Evolutionary conservation across 768 basidiomycete species (phyloP).

Genomic region (Infundibulicybe gibba): DNA sequence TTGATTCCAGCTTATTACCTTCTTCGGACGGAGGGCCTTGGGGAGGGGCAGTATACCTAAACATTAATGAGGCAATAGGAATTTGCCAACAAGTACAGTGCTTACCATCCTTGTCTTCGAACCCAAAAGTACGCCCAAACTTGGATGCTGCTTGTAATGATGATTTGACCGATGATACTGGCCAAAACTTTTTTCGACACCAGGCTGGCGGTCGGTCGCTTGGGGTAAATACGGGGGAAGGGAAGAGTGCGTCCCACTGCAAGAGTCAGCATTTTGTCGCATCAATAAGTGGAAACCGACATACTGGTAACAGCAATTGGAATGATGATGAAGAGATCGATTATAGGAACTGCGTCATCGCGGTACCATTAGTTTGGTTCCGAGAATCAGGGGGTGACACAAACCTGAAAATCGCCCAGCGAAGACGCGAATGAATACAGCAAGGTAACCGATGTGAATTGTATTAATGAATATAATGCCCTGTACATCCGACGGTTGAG

Average conservation of each 20-base stretch:
- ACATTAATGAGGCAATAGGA: neutral
- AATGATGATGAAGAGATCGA: constrained; percentile 97
- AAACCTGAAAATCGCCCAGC: constrained; percentile 92
- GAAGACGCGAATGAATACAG: constrained; percentile 96
- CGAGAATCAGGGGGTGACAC: constrained; percentile 13
- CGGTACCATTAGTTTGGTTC: constrained; percentile 7
- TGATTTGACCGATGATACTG: constrained; percentile 89
- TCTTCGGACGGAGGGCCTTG: constrained; percentile 41
- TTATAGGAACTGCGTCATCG: constrained; percentile 78
- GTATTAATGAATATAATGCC: constrained; percentile 97
- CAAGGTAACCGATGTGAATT: constrained; percentile 96
- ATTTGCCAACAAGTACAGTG: neutral
- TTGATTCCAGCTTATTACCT: constrained; percentile 73
- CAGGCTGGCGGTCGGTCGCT: constrained; percentile 91
- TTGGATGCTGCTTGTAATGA: constrained; percentile 81
- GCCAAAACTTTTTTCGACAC: constrained; percentile 94
- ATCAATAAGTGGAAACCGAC: constrained; percentile 21
- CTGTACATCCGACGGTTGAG: constrained; percentile 32
- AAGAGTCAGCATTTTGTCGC: constrained; percentile 4
- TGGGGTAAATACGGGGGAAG: constrained; percentile 80
- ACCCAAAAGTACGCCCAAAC: constrained; percentile 91
- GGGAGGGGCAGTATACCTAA: constrained; percentile 75
- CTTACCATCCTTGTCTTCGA: constrained; percentile 77
- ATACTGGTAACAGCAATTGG: constrained; percentile 94
- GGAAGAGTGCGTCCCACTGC: constrained; percentile 95